Evolutionary conservation across 1,284 basidiomycete genomes (phyloP), one percentile per base, ranked within the genome.

Genomic region (Meripilus lineatus): DNA sequence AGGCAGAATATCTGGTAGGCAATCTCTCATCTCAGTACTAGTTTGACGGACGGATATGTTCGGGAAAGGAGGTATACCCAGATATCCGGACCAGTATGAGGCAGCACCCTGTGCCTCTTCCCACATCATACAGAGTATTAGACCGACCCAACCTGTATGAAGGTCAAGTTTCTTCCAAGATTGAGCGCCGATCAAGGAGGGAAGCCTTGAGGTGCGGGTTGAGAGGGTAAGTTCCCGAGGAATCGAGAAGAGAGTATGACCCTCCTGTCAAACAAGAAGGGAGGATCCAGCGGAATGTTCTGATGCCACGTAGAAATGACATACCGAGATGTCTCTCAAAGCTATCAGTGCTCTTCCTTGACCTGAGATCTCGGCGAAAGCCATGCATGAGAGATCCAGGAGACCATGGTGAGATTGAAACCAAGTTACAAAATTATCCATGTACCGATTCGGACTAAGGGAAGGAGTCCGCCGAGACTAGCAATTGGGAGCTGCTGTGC

Each of bases 121-220:
- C 85, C 89, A 97, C 88, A 98, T 92, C 84, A 98, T 88, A 51
- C 85, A 89, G 18, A 97, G 69, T 47, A 98, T 97, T 32, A 98
- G 69, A 1, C 88, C 87, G 1, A 77, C 69, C 94, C 94, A 98
- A 1, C 92, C 89, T 42, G 75, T 68, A 41, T 84, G 71, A 44
- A 93, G 63, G 18, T 66, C 61, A 47, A 68, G 62, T 38, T 60
- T 64, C 57, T 64, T 76, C 91, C 90, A 94, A 30, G 74, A 72
- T 4, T 70, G 66, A 3, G 62, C 47, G 10, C 81, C 80, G 40
- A 93, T 68, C 3, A 74, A 68, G 10, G 61, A 48, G 1, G 80
- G 80, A 1, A 96, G 72, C 0, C 65, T 52, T 1, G 85, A 91
- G 0, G 89, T 94, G 24, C 81, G 77, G 2, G 82, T 84, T 0